A percentile compares a stretch with the other conserved stretches of the same genome.
Evolutionary conservation across 768 basidiomycete species (phyloP).

Genomic region (Russula brevipes): DNA sequence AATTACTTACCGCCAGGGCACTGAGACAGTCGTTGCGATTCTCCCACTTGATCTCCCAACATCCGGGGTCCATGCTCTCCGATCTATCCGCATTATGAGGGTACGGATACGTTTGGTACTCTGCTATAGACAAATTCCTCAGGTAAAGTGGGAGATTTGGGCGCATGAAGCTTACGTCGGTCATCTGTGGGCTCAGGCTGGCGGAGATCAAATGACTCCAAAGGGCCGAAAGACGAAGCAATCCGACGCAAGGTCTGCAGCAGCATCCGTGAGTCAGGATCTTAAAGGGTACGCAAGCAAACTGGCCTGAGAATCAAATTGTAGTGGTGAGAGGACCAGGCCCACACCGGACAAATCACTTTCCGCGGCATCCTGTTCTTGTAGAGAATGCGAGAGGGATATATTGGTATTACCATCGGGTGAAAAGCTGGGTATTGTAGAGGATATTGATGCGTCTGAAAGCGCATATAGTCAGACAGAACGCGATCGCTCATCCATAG

Average conservation of each 20-base stretch:
- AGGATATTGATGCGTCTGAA: constrained; percentile 25
- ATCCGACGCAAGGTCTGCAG: constrained; percentile 49
- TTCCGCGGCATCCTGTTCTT: constrained; percentile 20
- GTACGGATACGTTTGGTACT: constrained; percentile 9
- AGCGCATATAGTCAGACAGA: constrained; percentile 30
- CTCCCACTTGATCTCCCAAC: constrained; percentile 78
- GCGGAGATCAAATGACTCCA: constrained; percentile 51
- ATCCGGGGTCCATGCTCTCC: constrained; percentile 49
- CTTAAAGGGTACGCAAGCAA: not conserved
- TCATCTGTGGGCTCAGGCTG: constrained; percentile 13
- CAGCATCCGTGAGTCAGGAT: constrained; percentile 1
- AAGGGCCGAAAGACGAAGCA: constrained; percentile 53
- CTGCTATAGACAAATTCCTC: not conserved
- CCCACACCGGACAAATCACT: constrained; percentile 30
- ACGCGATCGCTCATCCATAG: not conserved
- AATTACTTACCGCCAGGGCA: constrained; percentile 57
- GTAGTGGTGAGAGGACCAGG: constrained; percentile 52
- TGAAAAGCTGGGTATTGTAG: constrained; percentile 14
- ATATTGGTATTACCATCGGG: not conserved
- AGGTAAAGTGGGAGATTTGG: not conserved
- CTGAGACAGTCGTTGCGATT: constrained; percentile 70
- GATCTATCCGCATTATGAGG: constrained; percentile 58
- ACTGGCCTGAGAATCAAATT: constrained; percentile 55
- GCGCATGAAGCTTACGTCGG: constrained; percentile 8
- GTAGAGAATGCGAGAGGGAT: not conserved